Evolutionary conservation across 495 filamentous ascomycete species (phyloP).

Genomic region (Astrothelium subdiscretum): DNA sequence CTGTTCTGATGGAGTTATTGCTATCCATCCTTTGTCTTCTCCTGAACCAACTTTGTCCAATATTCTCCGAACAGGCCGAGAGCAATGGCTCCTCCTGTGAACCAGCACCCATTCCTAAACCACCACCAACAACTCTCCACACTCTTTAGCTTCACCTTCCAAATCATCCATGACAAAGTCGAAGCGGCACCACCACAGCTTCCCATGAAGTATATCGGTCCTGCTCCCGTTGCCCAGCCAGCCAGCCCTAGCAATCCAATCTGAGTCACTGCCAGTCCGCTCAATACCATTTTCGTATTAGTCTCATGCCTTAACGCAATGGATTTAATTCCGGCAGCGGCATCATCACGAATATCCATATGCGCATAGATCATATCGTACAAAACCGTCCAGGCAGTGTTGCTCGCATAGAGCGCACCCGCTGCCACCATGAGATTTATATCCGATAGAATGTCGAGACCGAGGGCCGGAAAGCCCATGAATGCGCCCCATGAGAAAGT

Average conservation of each 20-base stretch:
- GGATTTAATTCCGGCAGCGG: slow-evolving; percentile 85
- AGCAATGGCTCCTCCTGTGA: slow-evolving; percentile 57
- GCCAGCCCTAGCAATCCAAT: slow-evolving; percentile 68
- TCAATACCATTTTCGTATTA: slow-evolving; percentile 76
- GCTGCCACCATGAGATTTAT: slow-evolving; percentile 53
- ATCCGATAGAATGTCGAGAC: slow-evolving; percentile 64
- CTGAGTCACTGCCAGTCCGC: slow-evolving; percentile 62
- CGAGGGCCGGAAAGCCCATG: slow-evolving; percentile 91
- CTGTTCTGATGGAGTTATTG: too few species aligned
- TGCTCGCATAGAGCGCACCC: slow-evolving; percentile 67
- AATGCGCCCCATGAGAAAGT: slow-evolving; percentile 97
- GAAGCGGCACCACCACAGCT: slow-evolving; percentile 72
- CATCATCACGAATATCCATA: slow-evolving; percentile 94
- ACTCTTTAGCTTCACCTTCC: slow-evolving; percentile 70
- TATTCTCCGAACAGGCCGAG: slow-evolving; percentile 56
- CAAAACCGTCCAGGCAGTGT: slow-evolving; percentile 84
- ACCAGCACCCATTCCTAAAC: slow-evolving; percentile 67
- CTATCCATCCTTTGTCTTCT: slow-evolving; percentile 21
- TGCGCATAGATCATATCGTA: slow-evolving; percentile 99
- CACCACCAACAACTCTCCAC: slow-evolving; percentile 93
- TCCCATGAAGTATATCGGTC: slow-evolving; percentile 73
- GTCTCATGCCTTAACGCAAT: slow-evolving; percentile 83
- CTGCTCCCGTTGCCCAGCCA: slow-evolving; percentile 59
- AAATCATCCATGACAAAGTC: slow-evolving; percentile 78
- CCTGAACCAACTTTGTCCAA: slow-evolving; percentile 27